phyloP scores from a whole-genome alignment of 371 early-diverging fungal genomes.

The Mortierella sp. region DNA sequence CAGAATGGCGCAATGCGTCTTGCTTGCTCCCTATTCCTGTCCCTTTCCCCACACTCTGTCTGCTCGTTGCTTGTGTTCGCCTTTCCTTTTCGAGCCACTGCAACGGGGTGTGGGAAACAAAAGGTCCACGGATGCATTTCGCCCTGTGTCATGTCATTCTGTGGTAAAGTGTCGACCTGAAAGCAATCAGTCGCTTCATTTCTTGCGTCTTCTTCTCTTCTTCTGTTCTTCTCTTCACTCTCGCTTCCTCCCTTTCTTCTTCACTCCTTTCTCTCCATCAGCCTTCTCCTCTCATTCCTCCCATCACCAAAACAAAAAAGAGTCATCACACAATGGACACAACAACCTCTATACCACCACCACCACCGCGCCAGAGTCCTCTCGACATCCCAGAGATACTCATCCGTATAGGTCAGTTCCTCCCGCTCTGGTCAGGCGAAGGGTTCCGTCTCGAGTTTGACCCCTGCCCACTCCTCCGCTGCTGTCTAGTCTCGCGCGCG shows the following conservation, averaged over 20 bases:
- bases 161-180: neutral
- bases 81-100: neutral
- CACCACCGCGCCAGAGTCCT: conserved; percentile 11
- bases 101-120: no score
- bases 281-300: neutral
- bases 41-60: neutral
- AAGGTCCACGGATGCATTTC: conserved; percentile 7
- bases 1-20: conserved; percentile 10
- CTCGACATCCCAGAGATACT: conserved; percentile 38
- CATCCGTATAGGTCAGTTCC: conserved; percentile 39
- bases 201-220: no score
- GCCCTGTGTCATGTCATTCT: conserved; percentile 5
- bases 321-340: conserved; percentile 2
- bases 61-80: neutral
- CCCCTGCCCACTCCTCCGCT: conserved; percentile 31
- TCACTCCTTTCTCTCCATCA: neutral
- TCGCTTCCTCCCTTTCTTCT: neutral
- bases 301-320: neutral
- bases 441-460: conserved; percentile 31
- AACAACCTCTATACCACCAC: neutral
- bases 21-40: neutral
- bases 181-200: neutral
- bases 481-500: conserved; percentile 24
- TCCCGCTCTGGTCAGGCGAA: conserved; percentile 41
- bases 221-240: neutral